phyloP scores from a whole-genome alignment of 208 protist genomes.

The Willaertia magna region DNA sequence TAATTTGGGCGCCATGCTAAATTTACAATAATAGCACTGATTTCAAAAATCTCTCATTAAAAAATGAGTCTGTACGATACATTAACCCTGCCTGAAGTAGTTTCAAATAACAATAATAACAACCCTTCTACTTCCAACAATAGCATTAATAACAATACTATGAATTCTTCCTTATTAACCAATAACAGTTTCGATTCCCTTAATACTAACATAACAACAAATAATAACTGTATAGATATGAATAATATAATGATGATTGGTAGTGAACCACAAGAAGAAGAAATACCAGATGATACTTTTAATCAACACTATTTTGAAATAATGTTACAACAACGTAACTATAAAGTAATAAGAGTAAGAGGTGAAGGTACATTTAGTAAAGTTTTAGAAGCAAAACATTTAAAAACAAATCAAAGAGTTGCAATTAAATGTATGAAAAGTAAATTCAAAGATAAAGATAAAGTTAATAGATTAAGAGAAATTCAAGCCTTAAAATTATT shows the following conservation, averaged over 20 bases:
- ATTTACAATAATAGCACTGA: too few species aligned
- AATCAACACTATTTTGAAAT: background rate
- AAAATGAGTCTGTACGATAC: too few species aligned
- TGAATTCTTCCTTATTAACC: too few species aligned
- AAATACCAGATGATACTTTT: background rate
- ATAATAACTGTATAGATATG: too few species aligned
- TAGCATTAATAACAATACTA: too few species aligned
- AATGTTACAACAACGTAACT: slow-evolving; percentile 25
- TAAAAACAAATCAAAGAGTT: slow-evolving; percentile 66
- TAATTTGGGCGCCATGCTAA: too few species aligned
- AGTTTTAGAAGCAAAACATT: slow-evolving; percentile 82
- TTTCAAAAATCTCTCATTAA: too few species aligned
- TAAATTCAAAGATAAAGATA: slow-evolving; percentile 69
- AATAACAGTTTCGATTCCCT: too few species aligned
- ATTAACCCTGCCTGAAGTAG: too few species aligned
- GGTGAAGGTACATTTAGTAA: slow-evolving; percentile 93
- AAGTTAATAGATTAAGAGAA: slow-evolving; percentile 90
- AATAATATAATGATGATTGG: background rate
- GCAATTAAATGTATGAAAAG: slow-evolving; percentile 96
- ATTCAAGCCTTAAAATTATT: slow-evolving; percentile 81
- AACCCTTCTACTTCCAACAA: too few species aligned
- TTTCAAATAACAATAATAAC: too few species aligned
- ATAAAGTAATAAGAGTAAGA: slow-evolving; percentile 82
- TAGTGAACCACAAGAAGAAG: background rate
- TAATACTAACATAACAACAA: too few species aligned